Conservation (phyloP, 2,329 filamentous ascomycete species). For the Dothideomycetes sp. region DNA sequence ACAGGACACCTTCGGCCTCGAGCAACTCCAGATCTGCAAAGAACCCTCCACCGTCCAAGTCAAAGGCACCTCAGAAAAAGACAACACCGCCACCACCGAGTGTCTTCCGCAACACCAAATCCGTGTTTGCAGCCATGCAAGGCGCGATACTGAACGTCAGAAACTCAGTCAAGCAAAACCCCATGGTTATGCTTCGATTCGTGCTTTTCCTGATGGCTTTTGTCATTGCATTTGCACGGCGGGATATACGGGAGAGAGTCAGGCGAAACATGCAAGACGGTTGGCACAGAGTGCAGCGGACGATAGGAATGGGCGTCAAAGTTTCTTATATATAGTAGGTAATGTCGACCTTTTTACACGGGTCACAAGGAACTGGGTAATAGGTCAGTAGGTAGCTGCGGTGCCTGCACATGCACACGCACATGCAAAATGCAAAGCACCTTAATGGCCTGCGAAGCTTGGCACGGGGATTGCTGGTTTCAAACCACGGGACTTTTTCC, state of each 20-base stretch:
- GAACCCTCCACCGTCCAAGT: conserved; percentile 27
- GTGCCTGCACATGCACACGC: conserved; percentile 7
- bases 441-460: background rate
- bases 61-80: conserved; percentile 7
- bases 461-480: background rate
- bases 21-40: conserved; percentile 7
- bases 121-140: conserved; percentile 39
- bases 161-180: conserved; percentile 44
- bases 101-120: conserved; percentile 34
- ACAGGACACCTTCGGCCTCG: conserved; percentile 1
- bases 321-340: conserved; percentile 74
- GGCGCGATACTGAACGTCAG: conserved; percentile 42
- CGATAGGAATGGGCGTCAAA: conserved; percentile 93
- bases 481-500: conserved; percentile 9
- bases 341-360: too few species aligned
- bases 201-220: conserved; percentile 74
- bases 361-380: background rate
- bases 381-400: too few species aligned
- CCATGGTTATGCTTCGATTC: conserved; percentile 49
- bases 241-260: conserved; percentile 65
- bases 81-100: conserved; percentile 25
- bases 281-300: conserved; percentile 75
- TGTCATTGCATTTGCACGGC: conserved; percentile 63
- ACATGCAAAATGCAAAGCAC: too few species aligned
- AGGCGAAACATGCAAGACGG: conserved; percentile 57